phyloP scores from a whole-genome alignment of 2,329 filamentous ascomycete genomes.

The Calonectria henricotiae region DNA sequence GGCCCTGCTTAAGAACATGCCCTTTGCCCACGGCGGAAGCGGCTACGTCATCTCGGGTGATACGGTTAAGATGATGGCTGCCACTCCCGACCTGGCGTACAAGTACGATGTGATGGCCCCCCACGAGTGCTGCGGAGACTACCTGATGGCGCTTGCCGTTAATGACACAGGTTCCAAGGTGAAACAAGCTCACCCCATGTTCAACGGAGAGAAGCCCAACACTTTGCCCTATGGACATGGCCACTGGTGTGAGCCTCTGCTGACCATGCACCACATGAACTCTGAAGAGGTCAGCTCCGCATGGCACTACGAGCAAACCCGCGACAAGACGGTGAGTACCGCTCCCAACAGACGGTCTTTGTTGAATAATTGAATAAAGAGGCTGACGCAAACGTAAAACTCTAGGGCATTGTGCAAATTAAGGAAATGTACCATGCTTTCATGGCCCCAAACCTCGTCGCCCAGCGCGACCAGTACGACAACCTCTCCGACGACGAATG shows the following conservation, averaged over 20 bases:
- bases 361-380: neutral
- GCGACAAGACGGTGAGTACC: constrained; percentile 61
- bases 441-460: constrained; percentile 63
- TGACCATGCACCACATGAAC: constrained; percentile 72
- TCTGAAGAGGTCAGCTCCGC: constrained; percentile 68
- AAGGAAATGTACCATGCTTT: constrained; percentile 68
- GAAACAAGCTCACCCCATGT: constrained; percentile 66
- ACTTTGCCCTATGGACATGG: constrained; percentile 66
- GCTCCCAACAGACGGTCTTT: constrained; percentile 9
- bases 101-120: constrained; percentile 66
- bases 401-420: constrained; percentile 63
- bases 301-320: constrained; percentile 70
- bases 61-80: constrained; percentile 67
- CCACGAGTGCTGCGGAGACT: constrained; percentile 68
- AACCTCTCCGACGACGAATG: constrained; percentile 68
- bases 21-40: constrained; percentile 73
- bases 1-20: constrained; percentile 62
- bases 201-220: constrained; percentile 71
- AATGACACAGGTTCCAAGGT: constrained; percentile 64
- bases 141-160: constrained; percentile 66
- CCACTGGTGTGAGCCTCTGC: constrained; percentile 72
- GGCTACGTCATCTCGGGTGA: constrained; percentile 72
- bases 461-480: constrained; percentile 67
- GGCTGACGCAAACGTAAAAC: constrained; percentile 36
- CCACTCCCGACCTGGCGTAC: constrained; percentile 62